These are phyloP conservation scores for Ceratobasidium sp. DNA, from an alignment of 1,284 basidiomycete genomes.

Conservation along the genomic window DNA sequence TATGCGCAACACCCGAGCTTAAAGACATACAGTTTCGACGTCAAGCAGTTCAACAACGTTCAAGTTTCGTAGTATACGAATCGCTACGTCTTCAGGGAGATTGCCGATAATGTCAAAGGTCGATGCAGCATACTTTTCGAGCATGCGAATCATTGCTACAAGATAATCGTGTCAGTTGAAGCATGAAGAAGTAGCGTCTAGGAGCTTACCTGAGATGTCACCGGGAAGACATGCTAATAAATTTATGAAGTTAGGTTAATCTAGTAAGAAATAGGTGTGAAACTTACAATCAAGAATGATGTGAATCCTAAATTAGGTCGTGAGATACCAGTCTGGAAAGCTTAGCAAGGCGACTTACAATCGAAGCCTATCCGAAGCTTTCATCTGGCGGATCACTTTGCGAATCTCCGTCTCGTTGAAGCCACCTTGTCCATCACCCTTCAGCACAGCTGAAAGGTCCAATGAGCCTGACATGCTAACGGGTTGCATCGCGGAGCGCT, in stretches of 20 bases:
- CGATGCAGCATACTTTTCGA: constrained; percentile 83
- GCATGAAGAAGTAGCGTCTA: neutral
- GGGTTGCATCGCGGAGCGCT: constrained; percentile 44
- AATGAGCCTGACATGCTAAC: constrained; percentile 34
- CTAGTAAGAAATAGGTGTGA: too few species aligned
- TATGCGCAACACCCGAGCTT: constrained; percentile 13
- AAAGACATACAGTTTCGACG: constrained; percentile 65
- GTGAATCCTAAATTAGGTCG: constrained; percentile 55
- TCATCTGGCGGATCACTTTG: constrained; percentile 71
- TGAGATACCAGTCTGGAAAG: constrained; percentile 34
- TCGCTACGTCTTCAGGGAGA: constrained; percentile 75
- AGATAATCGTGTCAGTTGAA: constrained; percentile 47
- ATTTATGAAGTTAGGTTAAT: neutral
- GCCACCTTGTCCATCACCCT: constrained; percentile 65
- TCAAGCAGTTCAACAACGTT: constrained; percentile 74
- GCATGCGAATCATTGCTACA: constrained; percentile 76
- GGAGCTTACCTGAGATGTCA: constrained; percentile 66
- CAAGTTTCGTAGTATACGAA: constrained; percentile 75
- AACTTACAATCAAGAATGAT: constrained; percentile 62
- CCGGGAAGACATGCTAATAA: constrained; percentile 76
- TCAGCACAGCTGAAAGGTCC: constrained; percentile 58
- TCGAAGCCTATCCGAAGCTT: constrained; percentile 75
- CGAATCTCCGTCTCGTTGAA: constrained; percentile 78
- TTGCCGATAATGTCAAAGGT: constrained; percentile 85
- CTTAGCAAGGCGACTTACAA: constrained; percentile 65